phyloP scores from a whole-genome alignment of 2,329 filamentous ascomycete species.

The Cryphonectria carpinicola region DNA sequence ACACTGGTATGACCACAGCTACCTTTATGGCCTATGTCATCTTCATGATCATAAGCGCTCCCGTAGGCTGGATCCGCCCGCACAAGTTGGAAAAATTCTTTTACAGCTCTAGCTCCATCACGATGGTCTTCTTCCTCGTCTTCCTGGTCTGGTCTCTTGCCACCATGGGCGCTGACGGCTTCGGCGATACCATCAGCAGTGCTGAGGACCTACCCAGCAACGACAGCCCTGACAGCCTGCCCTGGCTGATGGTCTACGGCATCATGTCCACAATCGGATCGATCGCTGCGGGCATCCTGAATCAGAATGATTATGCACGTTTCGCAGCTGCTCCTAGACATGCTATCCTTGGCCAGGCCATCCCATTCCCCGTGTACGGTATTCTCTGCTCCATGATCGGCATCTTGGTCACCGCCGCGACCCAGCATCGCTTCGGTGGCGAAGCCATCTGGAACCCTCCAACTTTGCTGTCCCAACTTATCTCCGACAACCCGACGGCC shows the following conservation, averaged over 20 bases:
- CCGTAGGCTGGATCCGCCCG: conserved; percentile 49
- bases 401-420: conserved; percentile 46
- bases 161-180: conserved; percentile 46
- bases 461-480: conserved; percentile 39
- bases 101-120: conserved; percentile 43
- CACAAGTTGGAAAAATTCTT: conserved; percentile 49
- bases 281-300: conserved; percentile 44
- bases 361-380: conserved; percentile 43
- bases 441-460: conserved; percentile 45
- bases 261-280: conserved; percentile 43
- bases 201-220: conserved; percentile 33
- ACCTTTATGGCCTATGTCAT: conserved; percentile 49
- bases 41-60: conserved; percentile 48
- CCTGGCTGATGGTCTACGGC: conserved; percentile 44
- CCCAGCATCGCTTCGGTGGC: conserved; percentile 42
- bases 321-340: conserved; percentile 38
- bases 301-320: conserved; percentile 45
- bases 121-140: conserved; percentile 46
- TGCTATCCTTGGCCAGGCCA: conserved; percentile 41
- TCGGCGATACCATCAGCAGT: conserved; percentile 40
- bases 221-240: conserved; percentile 37
- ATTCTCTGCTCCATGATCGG: conserved; percentile 43
- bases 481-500: conserved; percentile 37
- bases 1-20: conserved; percentile 49
- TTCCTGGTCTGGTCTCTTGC: conserved; percentile 49